A percentile compares a stretch with the other conserved stretches of the same genome.
These are phyloP conservation scores for Ceratobasidium sp. DNA, from an alignment of 1,284 basidiomycete species.

Conservation along the genomic window DNA sequence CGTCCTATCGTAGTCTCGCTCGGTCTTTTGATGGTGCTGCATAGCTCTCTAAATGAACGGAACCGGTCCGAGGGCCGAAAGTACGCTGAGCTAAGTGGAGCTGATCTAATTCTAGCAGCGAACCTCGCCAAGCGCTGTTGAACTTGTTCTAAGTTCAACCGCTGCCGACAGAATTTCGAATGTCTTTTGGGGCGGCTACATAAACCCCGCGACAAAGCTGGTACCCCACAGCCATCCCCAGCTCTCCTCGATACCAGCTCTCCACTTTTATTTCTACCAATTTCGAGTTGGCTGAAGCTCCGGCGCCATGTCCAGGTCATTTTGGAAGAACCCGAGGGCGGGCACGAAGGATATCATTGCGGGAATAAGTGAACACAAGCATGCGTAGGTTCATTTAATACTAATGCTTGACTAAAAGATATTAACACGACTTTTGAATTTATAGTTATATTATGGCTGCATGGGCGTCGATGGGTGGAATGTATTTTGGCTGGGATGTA, in stretches of 20 bases:
- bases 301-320: conserved; percentile 36
- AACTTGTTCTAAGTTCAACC: conserved; percentile 9
- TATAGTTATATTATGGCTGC: conserved; percentile 39
- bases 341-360: conserved; percentile 28
- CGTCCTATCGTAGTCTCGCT: neutral
- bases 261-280: neutral
- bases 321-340: conserved; percentile 44
- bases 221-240: conserved; percentile 21
- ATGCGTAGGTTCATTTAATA: conserved; percentile 28
- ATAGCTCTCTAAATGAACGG: neutral
- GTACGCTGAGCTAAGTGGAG: conserved; percentile 5
- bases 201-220: conserved; percentile 34
- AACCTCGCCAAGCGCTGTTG: conserved; percentile 7
- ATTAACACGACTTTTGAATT: neutral
- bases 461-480: conserved; percentile 42
- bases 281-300: neutral
- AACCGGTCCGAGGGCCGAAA: conserved; percentile 30
- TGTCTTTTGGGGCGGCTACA: conserved; percentile 32
- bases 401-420: neutral
- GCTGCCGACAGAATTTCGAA: conserved; percentile 43
- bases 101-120: conserved; percentile 17
- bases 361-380: conserved; percentile 32
- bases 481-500: conserved; percentile 46
- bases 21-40: neutral
- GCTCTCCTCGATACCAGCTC: neutral